Evolutionary conservation across 225 moss, liverwort and hornwort genomes (phyloP).

Genomic region (Marchantia polymorpha): DNA sequence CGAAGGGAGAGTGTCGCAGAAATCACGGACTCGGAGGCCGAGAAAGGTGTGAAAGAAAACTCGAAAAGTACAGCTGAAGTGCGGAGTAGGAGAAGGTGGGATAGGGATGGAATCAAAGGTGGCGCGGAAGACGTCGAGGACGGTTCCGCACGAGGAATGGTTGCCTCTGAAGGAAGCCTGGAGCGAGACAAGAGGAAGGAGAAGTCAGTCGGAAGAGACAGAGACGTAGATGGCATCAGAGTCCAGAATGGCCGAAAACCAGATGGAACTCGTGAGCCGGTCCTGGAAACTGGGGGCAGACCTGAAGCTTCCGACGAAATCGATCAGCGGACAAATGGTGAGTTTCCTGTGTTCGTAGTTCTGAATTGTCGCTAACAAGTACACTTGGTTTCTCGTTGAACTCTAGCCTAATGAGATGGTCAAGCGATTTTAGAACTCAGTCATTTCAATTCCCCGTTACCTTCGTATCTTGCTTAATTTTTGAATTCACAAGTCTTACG

Average conservation of each 20-base stretch:
- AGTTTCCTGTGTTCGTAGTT: neutral
- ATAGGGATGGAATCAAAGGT: conserved; percentile 32
- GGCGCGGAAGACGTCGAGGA: conserved; percentile 25
- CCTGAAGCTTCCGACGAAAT: conserved; percentile 35
- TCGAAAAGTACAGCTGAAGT: conserved; percentile 27
- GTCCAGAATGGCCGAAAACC: conserved; percentile 26
- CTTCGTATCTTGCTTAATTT: too few species aligned
- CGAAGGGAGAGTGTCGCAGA: conserved; percentile 25
- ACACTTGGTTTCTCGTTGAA: neutral
- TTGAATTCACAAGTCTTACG: too few species aligned
- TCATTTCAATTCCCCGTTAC: neutral
- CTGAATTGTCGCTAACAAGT: neutral
- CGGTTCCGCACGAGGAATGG: conserved; percentile 16
- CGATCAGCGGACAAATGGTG: conserved; percentile 31
- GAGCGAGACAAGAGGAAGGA: conserved; percentile 38
- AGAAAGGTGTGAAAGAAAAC: conserved; percentile 29
- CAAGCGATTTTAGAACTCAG: neutral
- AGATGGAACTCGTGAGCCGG: conserved; percentile 31
- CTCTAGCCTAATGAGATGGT: neutral
- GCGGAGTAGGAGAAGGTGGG: conserved; percentile 35
- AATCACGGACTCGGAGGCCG: conserved; percentile 27
- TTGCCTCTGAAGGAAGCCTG: conserved; percentile 25
- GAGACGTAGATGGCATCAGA: conserved; percentile 17
- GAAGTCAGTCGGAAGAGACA: conserved; percentile 21
- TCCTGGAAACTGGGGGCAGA: conserved; percentile 19